These are phyloP conservation scores for Austroboletus novae-zelandiae DNA, from an alignment of 1,284 basidiomycete genomes.

Conservation along the genomic window DNA sequence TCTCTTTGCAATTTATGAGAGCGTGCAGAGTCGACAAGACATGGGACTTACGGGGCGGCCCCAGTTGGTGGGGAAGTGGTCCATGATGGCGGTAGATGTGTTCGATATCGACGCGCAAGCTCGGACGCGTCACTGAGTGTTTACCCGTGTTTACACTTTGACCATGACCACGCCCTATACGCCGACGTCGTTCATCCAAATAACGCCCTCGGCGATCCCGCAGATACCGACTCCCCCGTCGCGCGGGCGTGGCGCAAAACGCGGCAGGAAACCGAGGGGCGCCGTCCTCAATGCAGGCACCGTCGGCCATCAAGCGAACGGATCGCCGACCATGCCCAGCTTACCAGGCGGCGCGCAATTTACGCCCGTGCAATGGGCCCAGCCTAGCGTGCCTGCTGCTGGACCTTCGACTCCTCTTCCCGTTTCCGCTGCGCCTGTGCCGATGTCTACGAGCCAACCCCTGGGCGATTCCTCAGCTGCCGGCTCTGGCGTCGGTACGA, in stretches of 20 bases:
- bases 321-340: not conserved
- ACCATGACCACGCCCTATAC: conserved; percentile 26
- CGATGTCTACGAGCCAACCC: conserved; percentile 11
- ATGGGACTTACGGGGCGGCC: conserved; percentile 61
- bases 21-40: not conserved
- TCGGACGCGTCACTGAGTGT: conserved; percentile 13
- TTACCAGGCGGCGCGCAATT: conserved; percentile 28
- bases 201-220: conserved; percentile 25
- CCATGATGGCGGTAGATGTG: conserved; percentile 45
- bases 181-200: conserved; percentile 33
- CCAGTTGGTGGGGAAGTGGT: conserved; percentile 81
- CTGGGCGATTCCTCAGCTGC: not conserved
- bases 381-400: conserved; percentile 16
- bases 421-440: conserved; percentile 9
- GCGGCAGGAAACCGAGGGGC: conserved; percentile 57
- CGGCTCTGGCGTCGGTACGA: conserved; percentile 1
- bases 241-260: conserved; percentile 52
- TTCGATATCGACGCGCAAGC: conserved; percentile 30
- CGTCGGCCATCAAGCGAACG: conserved; percentile 11
- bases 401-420: conserved; percentile 18
- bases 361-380: conserved; percentile 43
- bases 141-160: conserved; percentile 18
- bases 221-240: conserved; percentile 30
- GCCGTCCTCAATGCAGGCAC: conserved; percentile 30
- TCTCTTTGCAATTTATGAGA: conserved; percentile 43